phyloP scores from a whole-genome alignment of 2,329 filamentous ascomycete species.

The Monosporascus cannonballus region DNA sequence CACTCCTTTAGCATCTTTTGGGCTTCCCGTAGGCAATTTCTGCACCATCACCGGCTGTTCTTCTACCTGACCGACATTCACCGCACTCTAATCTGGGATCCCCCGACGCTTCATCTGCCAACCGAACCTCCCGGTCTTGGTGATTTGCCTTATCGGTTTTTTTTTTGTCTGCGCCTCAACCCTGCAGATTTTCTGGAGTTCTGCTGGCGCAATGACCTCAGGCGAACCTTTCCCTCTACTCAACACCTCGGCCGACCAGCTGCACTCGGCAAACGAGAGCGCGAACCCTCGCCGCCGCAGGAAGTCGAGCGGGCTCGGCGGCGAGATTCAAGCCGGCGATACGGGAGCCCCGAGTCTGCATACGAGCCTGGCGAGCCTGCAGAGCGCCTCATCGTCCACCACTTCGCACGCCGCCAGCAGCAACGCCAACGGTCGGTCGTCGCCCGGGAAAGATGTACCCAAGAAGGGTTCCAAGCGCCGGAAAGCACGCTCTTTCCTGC shows the following conservation, averaged over 20 bases:
- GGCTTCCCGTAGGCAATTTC: neutral
- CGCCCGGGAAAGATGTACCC: slow-evolving; percentile 15
- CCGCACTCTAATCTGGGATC: neutral
- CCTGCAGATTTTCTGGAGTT: neutral
- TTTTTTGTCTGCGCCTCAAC: neutral
- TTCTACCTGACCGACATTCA: neutral
- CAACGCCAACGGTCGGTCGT: slow-evolving; percentile 16
- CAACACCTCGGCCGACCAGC: slow-evolving; percentile 43
- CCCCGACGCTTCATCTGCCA: neutral
- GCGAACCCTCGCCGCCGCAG: slow-evolving; percentile 40
- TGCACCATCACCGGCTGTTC: too few species aligned
- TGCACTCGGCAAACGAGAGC: slow-evolving; percentile 32
- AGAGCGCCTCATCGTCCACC: slow-evolving; percentile 16
- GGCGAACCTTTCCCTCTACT: slow-evolving; percentile 52
- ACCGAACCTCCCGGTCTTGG: neutral
- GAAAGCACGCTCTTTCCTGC: slow-evolving; percentile 47
- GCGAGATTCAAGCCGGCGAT: slow-evolving; percentile 48
- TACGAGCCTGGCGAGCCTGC: slow-evolving; percentile 43
- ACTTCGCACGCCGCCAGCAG: slow-evolving; percentile 9
- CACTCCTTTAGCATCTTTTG: slow-evolving; percentile 23
- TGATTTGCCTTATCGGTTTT: neutral
- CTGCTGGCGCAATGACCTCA: slow-evolving; percentile 30
- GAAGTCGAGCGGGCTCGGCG: slow-evolving; percentile 50
- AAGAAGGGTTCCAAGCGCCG: slow-evolving; percentile 49
- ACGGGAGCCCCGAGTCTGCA: slow-evolving; percentile 50